These are phyloP conservation scores for Luzula sylvatica DNA, from an alignment of 176 grass and related monocot species.

Conservation along the genomic window DNA sequence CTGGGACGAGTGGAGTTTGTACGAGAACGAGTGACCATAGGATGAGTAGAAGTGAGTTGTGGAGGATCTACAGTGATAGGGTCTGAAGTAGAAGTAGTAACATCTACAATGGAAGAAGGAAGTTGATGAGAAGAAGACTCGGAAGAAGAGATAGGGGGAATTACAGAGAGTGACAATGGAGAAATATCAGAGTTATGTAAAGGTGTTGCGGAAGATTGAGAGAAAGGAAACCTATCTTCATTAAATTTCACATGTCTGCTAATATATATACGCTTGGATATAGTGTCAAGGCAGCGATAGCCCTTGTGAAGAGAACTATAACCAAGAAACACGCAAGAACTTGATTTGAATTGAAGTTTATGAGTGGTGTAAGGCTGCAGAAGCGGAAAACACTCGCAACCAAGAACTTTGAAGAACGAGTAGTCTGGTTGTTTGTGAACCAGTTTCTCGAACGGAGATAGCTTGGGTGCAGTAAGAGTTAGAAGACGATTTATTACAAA, in stretches of 20 bases:
- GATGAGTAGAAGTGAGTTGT: too few species aligned
- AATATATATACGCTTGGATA: background rate
- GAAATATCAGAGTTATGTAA: background rate
- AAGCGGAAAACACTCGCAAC: too few species aligned
- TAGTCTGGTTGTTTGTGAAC: background rate
- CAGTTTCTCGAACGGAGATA: background rate
- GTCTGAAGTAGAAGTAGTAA: too few species aligned
- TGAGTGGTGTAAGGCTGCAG: background rate
- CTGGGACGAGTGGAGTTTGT: background rate
- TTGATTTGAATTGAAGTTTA: background rate
- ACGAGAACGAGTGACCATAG: background rate
- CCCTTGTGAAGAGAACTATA: background rate
- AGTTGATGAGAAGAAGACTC: background rate
- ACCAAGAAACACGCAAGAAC: background rate
- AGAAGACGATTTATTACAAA: background rate
- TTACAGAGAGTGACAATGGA: background rate
- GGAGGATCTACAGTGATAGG: too few species aligned
- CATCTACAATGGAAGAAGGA: background rate
- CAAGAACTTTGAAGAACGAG: background rate
- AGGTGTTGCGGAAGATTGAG: background rate
- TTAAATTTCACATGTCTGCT: background rate
- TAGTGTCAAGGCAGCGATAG: background rate
- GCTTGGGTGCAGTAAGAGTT: background rate
- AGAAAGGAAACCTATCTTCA: background rate
- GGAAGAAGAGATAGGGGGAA: background rate